These are phyloP conservation scores for Coemansia sp. DNA, from an alignment of 192 early-diverging fungal species.

Conservation along the genomic window DNA sequence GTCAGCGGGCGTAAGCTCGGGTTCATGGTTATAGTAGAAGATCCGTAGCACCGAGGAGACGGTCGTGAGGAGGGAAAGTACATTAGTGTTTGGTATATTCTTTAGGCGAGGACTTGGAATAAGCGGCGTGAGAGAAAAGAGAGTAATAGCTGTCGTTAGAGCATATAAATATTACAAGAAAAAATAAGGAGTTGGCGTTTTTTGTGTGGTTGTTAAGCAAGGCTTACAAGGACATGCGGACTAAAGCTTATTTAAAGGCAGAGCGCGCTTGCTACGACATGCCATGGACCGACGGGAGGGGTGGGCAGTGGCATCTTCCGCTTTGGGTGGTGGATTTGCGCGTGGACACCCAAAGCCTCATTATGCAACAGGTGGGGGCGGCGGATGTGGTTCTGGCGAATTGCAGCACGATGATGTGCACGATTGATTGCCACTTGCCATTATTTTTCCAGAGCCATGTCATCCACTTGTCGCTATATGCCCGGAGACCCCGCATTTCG, in stretches of 20 bases:
- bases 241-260: not conserved
- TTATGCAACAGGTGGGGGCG: not conserved
- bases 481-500: not conserved
- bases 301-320: not conserved
- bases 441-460: not conserved
- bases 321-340: conserved; percentile 1
- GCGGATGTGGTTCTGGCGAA: not conserved
- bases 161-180: not conserved
- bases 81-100: conserved; percentile 9
- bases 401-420: not conserved
- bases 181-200: not conserved
- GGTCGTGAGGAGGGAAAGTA: conserved; percentile 23
- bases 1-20: conserved; percentile 14
- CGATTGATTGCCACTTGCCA: not conserved
- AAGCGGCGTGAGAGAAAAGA: conserved; percentile 1
- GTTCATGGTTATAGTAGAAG: conserved; percentile 10
- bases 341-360: conserved; percentile 1
- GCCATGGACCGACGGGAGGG: not conserved
- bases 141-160: not conserved
- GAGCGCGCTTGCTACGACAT: not conserved
- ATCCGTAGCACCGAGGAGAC: conserved; percentile 1
- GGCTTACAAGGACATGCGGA: not conserved
- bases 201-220: not conserved
- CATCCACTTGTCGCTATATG: not conserved
- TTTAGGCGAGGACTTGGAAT: not conserved